Base-by-base conservation (phyloP, 331 rosid species). In the Malus hybrid region DNA sequence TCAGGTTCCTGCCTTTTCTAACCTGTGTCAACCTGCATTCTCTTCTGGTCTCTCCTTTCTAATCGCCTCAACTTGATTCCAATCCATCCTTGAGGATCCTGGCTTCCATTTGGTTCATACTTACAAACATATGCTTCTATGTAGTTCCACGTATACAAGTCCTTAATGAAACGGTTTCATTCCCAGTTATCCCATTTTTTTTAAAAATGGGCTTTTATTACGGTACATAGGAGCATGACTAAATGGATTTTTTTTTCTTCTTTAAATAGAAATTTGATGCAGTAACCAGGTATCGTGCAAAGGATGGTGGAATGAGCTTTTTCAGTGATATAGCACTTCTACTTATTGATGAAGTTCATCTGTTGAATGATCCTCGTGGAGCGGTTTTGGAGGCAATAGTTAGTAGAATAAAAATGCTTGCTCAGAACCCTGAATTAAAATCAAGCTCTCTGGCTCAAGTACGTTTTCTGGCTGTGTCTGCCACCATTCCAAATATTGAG, bases 341-440 rank as follows among this genome's bases (percentile, higher is more conserved):
- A 78, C 91, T 94, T 71, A 92, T 94, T 75, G 99, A 94, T 80
- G 99, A 94, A 88, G 99, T 90, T 80, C 99, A 94, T 83, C 89
- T 94, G 58, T 81, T 94, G 89, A 94, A 90, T 79, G 99, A 94
- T 87, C 92, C 93, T 75, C 99, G 99, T 56, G 99, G 99, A 86
- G 99, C 99, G 10, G 87, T 87, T 52, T 86, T 94, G 84, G 99
- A 94, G 87, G 97, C 97, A 63, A 87, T 94, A 78, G 96, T 94
- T 78, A 91, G 99, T 67, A 91, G 99, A 84, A 86, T 92, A 70
- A 92, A 94, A 85, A 88, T 94, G 87, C 87, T 92, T 75, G 61
- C 99, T 71, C 76, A 87, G 77, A 90, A 82, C 81, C 96, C 95
- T 58, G 87, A 88, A 84, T 57, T 94, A 90, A 88, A 88, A 70